Conservation (phyloP, 75 land plant species). For the Azolla pinnata region DNA sequence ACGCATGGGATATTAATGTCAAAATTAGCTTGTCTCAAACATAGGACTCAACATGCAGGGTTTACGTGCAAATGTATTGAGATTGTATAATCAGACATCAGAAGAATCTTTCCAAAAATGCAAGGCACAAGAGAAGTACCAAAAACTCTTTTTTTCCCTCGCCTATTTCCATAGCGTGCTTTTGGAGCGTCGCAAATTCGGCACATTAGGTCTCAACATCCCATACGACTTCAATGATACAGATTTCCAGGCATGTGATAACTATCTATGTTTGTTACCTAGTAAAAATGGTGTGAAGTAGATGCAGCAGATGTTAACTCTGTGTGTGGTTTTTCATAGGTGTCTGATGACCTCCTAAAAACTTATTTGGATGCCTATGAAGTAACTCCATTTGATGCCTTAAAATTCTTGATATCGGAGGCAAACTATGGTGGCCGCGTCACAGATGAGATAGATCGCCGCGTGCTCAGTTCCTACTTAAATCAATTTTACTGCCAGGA, state of each 20-base stretch:
- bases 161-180: constrained; percentile 33
- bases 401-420: constrained; percentile 27
- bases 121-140: constrained; percentile 26
- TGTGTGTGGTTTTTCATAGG: constrained; percentile 7
- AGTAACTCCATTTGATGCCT: constrained; percentile 26
- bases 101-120: constrained; percentile 26
- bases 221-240: constrained; percentile 33
- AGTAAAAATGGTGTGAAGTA: no score
- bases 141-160: constrained; percentile 24
- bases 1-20: no score
- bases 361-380: constrained; percentile 30
- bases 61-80: constrained; percentile 19
- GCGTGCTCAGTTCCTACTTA: constrained; percentile 21
- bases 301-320: no score
- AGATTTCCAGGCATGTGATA: constrained; percentile 23
- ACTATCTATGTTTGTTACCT: no score
- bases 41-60: constrained; percentile 19
- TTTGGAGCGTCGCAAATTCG: constrained; percentile 24
- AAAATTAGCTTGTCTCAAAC: no score
- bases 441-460: constrained; percentile 27
- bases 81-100: constrained; percentile 18
- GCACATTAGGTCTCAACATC: constrained; percentile 24
- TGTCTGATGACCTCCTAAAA: constrained; percentile 23
- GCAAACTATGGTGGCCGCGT: constrained; percentile 33
- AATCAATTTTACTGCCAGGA: constrained; percentile 28